These are phyloP conservation scores for Dalbergia cochinchinensis DNA, from an alignment of 306 rosid species.

Conservation along the genomic window DNA sequence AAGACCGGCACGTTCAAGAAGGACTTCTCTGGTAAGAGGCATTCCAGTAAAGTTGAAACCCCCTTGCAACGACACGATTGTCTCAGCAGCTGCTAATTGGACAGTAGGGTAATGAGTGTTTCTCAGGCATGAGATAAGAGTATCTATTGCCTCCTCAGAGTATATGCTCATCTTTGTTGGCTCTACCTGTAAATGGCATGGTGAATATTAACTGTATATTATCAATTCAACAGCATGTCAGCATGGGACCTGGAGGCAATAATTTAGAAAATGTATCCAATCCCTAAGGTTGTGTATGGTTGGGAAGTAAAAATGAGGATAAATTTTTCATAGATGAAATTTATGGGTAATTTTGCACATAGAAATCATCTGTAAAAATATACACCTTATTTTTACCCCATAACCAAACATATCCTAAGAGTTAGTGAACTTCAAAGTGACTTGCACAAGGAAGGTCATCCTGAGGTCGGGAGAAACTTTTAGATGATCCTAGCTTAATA, in stretches of 20 bases:
- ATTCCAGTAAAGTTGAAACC: slow-evolving; percentile 70
- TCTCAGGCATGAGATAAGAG: slow-evolving; percentile 82
- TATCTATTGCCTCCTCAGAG: slow-evolving; percentile 92
- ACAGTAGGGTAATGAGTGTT: slow-evolving; percentile 66
- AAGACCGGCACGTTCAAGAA: slow-evolving; percentile 85
- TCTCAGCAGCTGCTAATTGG: slow-evolving; percentile 83
- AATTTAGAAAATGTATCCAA: slow-evolving; percentile 24
- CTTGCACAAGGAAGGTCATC: too few species aligned
- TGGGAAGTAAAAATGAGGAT: too few species aligned
- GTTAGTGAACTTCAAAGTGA: too few species aligned
- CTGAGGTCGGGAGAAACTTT: too few species aligned
- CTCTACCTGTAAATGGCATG: slow-evolving; percentile 66
- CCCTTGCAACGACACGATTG: slow-evolving; percentile 82
- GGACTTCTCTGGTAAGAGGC: slow-evolving; percentile 71
- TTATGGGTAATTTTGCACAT: too few species aligned
- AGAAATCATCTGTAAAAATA: too few species aligned
- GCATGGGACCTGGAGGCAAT: slow-evolving; percentile 25
- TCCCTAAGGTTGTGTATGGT: not conserved
- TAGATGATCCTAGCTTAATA: too few species aligned
- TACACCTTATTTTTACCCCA: too few species aligned
- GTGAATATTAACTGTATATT: slow-evolving; percentile 32
- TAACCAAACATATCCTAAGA: too few species aligned
- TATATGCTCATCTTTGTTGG: slow-evolving; percentile 94
- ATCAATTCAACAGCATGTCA: slow-evolving; percentile 26
- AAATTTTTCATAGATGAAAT: too few species aligned